Evolutionary conservation across 2,329 filamentous ascomycete genomes (phyloP), one percentile per base, ranked within the genome.

Genomic region (Xylaria sp.): DNA sequence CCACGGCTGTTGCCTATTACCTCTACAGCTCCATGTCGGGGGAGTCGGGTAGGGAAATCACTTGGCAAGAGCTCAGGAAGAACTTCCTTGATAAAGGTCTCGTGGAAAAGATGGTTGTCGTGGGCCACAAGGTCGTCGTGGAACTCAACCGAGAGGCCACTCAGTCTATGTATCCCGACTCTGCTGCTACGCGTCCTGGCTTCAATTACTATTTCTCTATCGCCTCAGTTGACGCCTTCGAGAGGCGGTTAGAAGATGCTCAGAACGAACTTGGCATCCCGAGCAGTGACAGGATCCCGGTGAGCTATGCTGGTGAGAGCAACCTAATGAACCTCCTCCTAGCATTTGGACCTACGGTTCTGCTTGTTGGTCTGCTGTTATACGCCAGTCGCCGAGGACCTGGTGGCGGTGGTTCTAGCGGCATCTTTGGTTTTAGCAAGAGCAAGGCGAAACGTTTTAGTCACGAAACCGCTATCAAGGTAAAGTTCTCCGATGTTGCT

Each of bases 371-470:
- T 74, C 88, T 93, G 66, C 88, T 98, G 63, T 88, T 92, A 79
- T 98, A 89, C 85, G 86, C 94, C 63, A 92, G 92, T 65, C 87
- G 92, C 73, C 90, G 93, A 76, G 93, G 76, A 3, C 71, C 94
- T 68, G 88, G 89, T 63, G 89, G 89, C 69, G 89, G 86, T 70
- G 90, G 89, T 66, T 88, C 88, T 68, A 91, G 91, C 77, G 94
- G 94, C 73, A 92, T 98, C 78, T 99, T 99, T 78, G 94, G 94
- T 74, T 97, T 99, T 82, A 93, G 94, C 75, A 95, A 96, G 87
- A 98, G 94, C 82, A 91, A 93, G 76, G 96, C 96, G 32, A 98
- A 97, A 86, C 92, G 93, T 77, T 99, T 98, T 86, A 99, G 98
- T 81, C 94, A 98, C 75, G 96, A 99, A 84, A 93, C 93, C 12